Evolutionary conservation across 495 filamentous ascomycete species (phyloP), one percentile per base, ranked within the genome.

Genomic region (Aspergillus asperescens): DNA sequence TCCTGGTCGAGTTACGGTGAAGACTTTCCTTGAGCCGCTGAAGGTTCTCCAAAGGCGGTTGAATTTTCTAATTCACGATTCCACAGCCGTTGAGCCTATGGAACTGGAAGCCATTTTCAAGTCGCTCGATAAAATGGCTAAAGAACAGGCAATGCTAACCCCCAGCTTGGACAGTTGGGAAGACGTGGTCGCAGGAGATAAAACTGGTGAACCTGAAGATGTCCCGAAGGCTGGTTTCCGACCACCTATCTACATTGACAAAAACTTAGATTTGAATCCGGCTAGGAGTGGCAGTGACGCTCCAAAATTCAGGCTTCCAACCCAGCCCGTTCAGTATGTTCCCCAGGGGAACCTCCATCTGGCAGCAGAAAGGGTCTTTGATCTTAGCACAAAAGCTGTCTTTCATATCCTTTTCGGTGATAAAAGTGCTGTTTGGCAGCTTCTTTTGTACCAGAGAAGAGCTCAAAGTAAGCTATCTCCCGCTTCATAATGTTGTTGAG

Each of bases 351-450:
- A 95, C 77, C 82, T 87, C 48, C 74, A 77, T 50, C 70, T 84
- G 6, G 72, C 76, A 22, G 78, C 86, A 2, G 89, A 95, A 63
- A 82, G 85, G 52, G 75, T 86, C 38, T 91, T 94, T 58, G 85
- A 93, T 51, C 78, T 97, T 45, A 92, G 86, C 55, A 82, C 93
- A 13, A 96, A 97, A 66, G 89, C 90, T 1, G 78, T 96, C 27
- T 97, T 96, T 68, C 93, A 97, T 61, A 86, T 96, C 8, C 78
- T 98, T 48, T 97, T 96, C 61, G 93, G 93, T 24, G 93, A 98
- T 64, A 94, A 88, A 67, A 92, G 87, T 70, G 85, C 89, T 35
- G 84, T 98, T 28, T 97, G 95, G 77, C 91, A 94, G 60, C 83
- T 88, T 56, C 75, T 97, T 18, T 90, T 96, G 60, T 84, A 88